These are phyloP conservation scores for Neolentinus lepideus DNA, from an alignment of 1,284 basidiomycete species.

Conservation along the genomic window DNA sequence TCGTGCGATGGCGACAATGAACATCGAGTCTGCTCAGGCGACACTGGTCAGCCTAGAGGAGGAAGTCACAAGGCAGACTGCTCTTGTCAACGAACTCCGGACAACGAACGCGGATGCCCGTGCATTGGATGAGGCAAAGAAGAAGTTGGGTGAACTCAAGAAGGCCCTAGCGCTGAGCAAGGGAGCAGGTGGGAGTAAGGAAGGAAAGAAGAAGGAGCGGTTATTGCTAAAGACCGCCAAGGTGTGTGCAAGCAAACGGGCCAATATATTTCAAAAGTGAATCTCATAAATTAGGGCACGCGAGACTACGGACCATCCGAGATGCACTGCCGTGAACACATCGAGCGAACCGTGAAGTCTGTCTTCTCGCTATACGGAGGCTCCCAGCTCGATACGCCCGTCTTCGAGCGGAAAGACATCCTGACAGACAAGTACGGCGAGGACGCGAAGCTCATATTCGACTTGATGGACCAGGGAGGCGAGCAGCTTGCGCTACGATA, in stretches of 20 bases:
- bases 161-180: slow-evolving; percentile 41
- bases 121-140: slow-evolving; percentile 55
- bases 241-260: slow-evolving; percentile 31
- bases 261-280: neutral
- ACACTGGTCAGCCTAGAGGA: slow-evolving; percentile 31
- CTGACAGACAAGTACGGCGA: slow-evolving; percentile 96
- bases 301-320: slow-evolving; percentile 94
- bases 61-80: slow-evolving; percentile 47
- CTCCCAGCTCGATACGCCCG: slow-evolving; percentile 93
- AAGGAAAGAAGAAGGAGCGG: slow-evolving; percentile 55
- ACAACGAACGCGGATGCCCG: slow-evolving; percentile 41
- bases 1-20: slow-evolving; percentile 18
- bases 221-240: slow-evolving; percentile 77
- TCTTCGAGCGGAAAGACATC: slow-evolving; percentile 97
- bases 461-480: slow-evolving; percentile 97
- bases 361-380: slow-evolving; percentile 90
- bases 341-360: slow-evolving; percentile 86
- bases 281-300: slow-evolving; percentile 64
- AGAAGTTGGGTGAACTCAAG: slow-evolving; percentile 66
- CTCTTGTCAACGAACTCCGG: slow-evolving; percentile 52
- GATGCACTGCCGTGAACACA: slow-evolving; percentile 87
- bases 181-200: slow-evolving; percentile 26
- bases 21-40: slow-evolving; percentile 8
- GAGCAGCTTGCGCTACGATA: slow-evolving; percentile 94
- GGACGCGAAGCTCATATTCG: slow-evolving; percentile 97